These are phyloP conservation scores for Linum lewisii DNA, from an alignment of 345 rosid species.

Conservation along the genomic window DNA sequence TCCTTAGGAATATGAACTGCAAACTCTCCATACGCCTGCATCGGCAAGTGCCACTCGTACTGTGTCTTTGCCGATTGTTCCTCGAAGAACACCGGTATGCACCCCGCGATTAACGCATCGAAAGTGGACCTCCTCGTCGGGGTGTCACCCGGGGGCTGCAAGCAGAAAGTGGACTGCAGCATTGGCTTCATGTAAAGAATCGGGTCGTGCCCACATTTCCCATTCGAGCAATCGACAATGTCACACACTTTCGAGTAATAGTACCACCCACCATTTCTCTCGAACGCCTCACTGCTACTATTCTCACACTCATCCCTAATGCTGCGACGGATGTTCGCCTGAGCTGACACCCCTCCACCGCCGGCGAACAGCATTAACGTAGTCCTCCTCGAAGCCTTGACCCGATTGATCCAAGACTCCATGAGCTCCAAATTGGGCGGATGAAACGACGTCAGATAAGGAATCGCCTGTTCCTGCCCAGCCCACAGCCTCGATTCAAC, in stretches of 20 bases:
- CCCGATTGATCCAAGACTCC: conserved; percentile 64
- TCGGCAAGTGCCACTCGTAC: conserved; percentile 68
- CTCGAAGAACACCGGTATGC: conserved; percentile 90
- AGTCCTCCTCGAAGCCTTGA: conserved; percentile 41
- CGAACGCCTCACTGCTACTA: conserved; percentile 8
- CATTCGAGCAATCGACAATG: conserved; percentile 79
- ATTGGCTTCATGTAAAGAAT: conserved; percentile 69
- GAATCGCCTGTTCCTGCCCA: conserved; percentile 91
- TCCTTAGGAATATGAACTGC: conserved; percentile 70
- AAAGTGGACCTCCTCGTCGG: conserved; percentile 79
- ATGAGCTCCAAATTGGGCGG: conserved; percentile 52
- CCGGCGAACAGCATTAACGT: conserved; percentile 76
- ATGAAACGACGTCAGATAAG: conserved; percentile 87
- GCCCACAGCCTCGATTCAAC: conserved; percentile 66
- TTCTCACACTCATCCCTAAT: conserved; percentile 67
- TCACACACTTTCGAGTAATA: conserved; percentile 39
- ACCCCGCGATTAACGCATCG: conserved; percentile 75
- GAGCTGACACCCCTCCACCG: conserved; percentile 55
- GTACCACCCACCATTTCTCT: conserved; percentile 7
- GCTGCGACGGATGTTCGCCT: conserved; percentile 70
- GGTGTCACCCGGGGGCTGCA: conserved; percentile 91
- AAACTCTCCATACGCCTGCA: conserved; percentile 38
- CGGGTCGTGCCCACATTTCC: conserved; percentile 87
- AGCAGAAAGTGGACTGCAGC: conserved; percentile 62
- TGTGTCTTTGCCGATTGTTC: conserved; percentile 65